A percentile compares a stretch with the other conserved stretches of the same genome.
phyloP scores from a whole-genome alignment of 805 yeast species.

The Hanseniaspora valbyensis region DNA sequence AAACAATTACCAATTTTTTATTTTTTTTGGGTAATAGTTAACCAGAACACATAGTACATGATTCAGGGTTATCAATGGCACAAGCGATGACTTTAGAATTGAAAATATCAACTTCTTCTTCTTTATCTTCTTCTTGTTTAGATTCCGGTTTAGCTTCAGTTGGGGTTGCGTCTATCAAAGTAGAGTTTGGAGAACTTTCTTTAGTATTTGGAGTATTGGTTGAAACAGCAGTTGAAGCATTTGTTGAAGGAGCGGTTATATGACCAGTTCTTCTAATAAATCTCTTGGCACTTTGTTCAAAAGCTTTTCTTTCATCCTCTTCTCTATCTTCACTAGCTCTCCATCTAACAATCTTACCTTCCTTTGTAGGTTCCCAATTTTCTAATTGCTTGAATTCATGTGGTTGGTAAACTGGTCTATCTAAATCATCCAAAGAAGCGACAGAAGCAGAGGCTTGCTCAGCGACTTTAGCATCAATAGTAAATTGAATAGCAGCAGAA shows the following conservation, averaged over 20 bases:
- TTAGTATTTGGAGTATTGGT: neutral
- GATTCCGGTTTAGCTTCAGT: conserved; percentile 30
- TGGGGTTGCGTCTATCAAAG: conserved; percentile 16
- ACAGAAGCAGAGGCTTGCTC: conserved; percentile 65
- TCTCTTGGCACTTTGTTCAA: conserved; percentile 18
- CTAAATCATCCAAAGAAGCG: conserved; percentile 29
- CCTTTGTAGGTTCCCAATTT: conserved; percentile 17
- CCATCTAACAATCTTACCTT: conserved; percentile 17
- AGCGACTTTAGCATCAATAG: conserved; percentile 77
- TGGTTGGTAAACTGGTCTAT: conserved; percentile 32
- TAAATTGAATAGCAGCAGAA: conserved; percentile 89
- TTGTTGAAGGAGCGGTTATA: neutral
- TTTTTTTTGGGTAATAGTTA: conserved; percentile 27
- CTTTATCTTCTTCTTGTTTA: conserved; percentile 33
- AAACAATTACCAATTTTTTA: neutral
- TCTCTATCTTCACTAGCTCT: conserved; percentile 16
- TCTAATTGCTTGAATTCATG: conserved; percentile 18
- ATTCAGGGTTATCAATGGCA: conserved; percentile 92
- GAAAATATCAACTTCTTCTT: conserved; percentile 63
- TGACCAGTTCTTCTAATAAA: conserved; percentile 11
- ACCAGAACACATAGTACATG: conserved; percentile 99
- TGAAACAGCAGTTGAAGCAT: neutral
- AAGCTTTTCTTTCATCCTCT: conserved; percentile 12
- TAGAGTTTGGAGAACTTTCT: conserved; percentile 15
- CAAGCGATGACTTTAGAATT: conserved; percentile 92